Evolutionary conservation across 495 filamentous ascomycete species (phyloP), one percentile per base, ranked within the genome.

Genomic region (Trichoderma reesei): DNA sequence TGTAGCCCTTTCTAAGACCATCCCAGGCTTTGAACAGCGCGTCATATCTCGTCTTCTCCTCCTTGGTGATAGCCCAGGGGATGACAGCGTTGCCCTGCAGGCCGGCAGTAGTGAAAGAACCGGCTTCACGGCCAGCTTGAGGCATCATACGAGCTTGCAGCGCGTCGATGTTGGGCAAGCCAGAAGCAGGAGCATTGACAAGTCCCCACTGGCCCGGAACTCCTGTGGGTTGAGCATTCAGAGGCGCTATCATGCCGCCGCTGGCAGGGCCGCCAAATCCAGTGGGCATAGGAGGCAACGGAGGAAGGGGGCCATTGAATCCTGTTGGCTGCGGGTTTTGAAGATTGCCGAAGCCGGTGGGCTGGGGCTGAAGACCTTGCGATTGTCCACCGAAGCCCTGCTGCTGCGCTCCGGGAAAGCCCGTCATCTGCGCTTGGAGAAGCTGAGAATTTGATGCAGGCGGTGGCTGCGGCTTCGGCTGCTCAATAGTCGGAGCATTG

Each of bases 41-140:
- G 77, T 99, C 95, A 67, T 98, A 99, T 62, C 94, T 88, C 64
- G 90, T 93, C 79, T 99, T 99, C 75, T 99, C 95, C 67, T 96
- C 90, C 74, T 99, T 99, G 8, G 95, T 99, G 63, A 99, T 93
- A 33, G 95, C 94, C 94, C 93, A 99, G 3, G 95, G 93, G 70
- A 99, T 92, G 6, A 87, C 90, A 8, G 95, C 95, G 78, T 95
- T 98, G 60, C 95, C 95, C 38, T 89, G 88, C 34, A 99, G 80
- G 8, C 92, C 92, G 64, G 85, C 80, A 14, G 92, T 92, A n/a
- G 88, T 93, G 68, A 90, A 98, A 63, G 68, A 74, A 6, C 90
- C 90, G 67, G 90, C 88, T 74, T 97, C 95, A 6, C 95, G 88
- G 36, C 95, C 95, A 64, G 89, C 86, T 69, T 98, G 94, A 9